Evolutionary conservation across 441 rosid species (phyloP), one percentile per base, ranked within the genome.

Genomic region (Pelargonium citronellum): DNA sequence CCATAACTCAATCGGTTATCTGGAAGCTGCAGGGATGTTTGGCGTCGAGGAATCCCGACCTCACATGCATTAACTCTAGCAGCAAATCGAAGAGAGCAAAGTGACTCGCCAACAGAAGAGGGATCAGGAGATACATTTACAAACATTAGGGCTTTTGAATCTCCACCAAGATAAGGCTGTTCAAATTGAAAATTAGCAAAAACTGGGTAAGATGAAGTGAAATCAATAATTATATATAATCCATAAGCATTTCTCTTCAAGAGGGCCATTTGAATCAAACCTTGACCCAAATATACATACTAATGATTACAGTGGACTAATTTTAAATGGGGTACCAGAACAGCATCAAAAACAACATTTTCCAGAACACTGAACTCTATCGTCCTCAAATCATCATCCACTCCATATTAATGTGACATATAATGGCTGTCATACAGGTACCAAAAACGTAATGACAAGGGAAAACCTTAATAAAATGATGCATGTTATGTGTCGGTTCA

Each of bases 141-240:
- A 69, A 95, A 87, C 98, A 95, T 95, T 53, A 95, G 79, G 0
- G 99, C 93, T 74, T 95, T 95, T 3, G 99, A 95, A 44, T 95
- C 97, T 1, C 99, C 98, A 5, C 99, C 99, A 22, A 95, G 80
- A 67, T 97, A 95, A n/a, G 99, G 98, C 98, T 95, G 99, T 67
- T 78, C 64, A 71, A 13, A 74, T 55, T 16, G 2, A 72, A 61
- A 53, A n/a, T 69, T 19, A 57, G 69, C 60, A 69, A 69, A 6
- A 53, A 13, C 1, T 53, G 2, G 2, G 60, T 53, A 53, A 13
- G 16, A 15, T 53, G 60, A 53, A 13, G 7, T 13, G 19, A 53
- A 53, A 15, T 13, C 19, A 16, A 53, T 53, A 6, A 15, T 15
- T 6, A 6, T 53, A 16, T 53, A 13, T 1, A 13, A 13, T 53